A percentile compares a stretch with the other conserved stretches of the same genome.
phyloP scores from a whole-genome alignment of 805 yeast genomes.

The Candida maltosa region DNA sequence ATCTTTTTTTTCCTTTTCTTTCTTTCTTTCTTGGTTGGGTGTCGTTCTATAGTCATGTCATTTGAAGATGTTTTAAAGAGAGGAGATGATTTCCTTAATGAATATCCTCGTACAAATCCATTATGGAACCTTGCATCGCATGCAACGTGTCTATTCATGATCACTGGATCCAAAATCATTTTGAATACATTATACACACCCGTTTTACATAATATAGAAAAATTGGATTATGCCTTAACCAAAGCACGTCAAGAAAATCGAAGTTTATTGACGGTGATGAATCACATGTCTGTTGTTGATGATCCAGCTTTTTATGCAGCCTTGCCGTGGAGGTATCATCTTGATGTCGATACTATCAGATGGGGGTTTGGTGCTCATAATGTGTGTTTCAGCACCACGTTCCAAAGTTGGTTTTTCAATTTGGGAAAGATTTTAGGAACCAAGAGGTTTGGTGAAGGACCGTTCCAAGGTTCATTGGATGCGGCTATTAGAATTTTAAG shows the following conservation, averaged over 20 bases:
- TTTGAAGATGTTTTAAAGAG: slow-evolving; percentile 62
- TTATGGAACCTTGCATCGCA: slow-evolving; percentile 71
- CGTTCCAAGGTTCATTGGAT: slow-evolving; percentile 87
- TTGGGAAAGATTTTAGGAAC: slow-evolving; percentile 88
- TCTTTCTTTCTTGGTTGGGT: not conserved
- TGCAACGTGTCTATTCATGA: slow-evolving; percentile 63
- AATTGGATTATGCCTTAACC: slow-evolving; percentile 60
- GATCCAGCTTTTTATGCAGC: slow-evolving; percentile 91
- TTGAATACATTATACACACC: slow-evolving; percentile 64
- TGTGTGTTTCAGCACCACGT: slow-evolving; percentile 67
- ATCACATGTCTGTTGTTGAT: slow-evolving; percentile 88
- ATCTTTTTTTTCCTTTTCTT: too few species aligned
- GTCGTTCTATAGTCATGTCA: too few species aligned
- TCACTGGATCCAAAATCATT: slow-evolving; percentile 60
- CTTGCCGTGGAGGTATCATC: slow-evolving; percentile 67
- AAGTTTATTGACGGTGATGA: slow-evolving; percentile 82
- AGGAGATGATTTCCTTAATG: slow-evolving; percentile 67
- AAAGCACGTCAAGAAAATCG: slow-evolving; percentile 65
- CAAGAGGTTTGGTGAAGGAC: slow-evolving; percentile 86
- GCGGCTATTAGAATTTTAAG: slow-evolving; percentile 78
- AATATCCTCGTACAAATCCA: slow-evolving; percentile 55
- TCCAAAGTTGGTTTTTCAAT: slow-evolving; percentile 64
- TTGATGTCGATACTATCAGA: slow-evolving; percentile 63
- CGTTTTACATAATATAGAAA: slow-evolving; percentile 56
- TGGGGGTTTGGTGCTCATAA: slow-evolving; percentile 96